Conservation (phyloP, 2,329 filamentous ascomycete species). For the Fusarium xyrophilum region DNA sequence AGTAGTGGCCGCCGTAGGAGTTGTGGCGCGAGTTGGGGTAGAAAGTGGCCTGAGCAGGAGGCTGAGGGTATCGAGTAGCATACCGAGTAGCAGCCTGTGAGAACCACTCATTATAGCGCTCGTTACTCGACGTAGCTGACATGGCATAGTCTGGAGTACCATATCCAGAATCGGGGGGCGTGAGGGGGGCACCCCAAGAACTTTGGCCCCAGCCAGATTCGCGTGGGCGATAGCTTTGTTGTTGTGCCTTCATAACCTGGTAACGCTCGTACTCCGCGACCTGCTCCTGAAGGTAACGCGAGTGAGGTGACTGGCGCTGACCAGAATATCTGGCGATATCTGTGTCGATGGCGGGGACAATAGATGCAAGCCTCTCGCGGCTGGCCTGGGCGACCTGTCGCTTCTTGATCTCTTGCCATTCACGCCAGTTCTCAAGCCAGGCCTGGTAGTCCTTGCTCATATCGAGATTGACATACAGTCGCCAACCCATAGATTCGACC, state of each 20-base stretch:
- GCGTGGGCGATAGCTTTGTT: slow-evolving; percentile 52
- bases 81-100: slow-evolving; percentile 53
- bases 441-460: slow-evolving; percentile 74
- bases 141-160: slow-evolving; percentile 66
- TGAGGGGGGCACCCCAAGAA: slow-evolving; percentile 59
- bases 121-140: slow-evolving; percentile 62
- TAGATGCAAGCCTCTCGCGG: slow-evolving; percentile 58
- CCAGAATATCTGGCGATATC: slow-evolving; percentile 50
- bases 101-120: slow-evolving; percentile 66
- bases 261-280: slow-evolving; percentile 61
- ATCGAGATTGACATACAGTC: slow-evolving; percentile 84
- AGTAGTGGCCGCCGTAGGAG: slow-evolving; percentile 53
- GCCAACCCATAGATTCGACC: slow-evolving; percentile 82
- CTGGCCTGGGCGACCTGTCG: slow-evolving; percentile 55
- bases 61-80: slow-evolving; percentile 54
- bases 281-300: slow-evolving; percentile 62
- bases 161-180: slow-evolving; percentile 67
- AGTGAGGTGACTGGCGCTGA: slow-evolving; percentile 48
- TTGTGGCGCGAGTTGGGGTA: slow-evolving; percentile 51
- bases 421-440: slow-evolving; percentile 67
- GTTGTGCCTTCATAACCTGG: slow-evolving; percentile 54
- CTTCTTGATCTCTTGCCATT: slow-evolving; percentile 64
- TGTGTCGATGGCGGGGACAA: slow-evolving; percentile 57
- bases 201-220: slow-evolving; percentile 56
- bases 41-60: slow-evolving; percentile 50